Evolutionary conservation across 495 filamentous ascomycete genomes (phyloP).

Genomic region (Xylaria palmicola): DNA sequence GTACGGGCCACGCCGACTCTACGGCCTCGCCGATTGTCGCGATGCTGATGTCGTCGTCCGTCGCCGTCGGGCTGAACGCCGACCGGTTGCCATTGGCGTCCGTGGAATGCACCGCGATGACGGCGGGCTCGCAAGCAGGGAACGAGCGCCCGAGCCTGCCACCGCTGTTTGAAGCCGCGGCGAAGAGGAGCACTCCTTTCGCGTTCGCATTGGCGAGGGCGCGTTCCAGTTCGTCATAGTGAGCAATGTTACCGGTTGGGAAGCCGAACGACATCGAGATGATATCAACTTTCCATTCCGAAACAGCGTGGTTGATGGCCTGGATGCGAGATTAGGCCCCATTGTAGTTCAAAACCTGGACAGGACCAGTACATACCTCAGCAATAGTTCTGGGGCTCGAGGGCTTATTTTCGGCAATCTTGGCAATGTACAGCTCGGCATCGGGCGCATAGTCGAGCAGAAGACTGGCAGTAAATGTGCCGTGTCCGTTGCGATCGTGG

Average conservation of each 20-base stretch:
- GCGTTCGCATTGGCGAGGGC: slow-evolving; percentile 13
- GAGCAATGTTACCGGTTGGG: not conserved
- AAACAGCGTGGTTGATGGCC: slow-evolving; percentile 17
- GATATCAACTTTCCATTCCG: slow-evolving; percentile 20
- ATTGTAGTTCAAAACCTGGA: not conserved
- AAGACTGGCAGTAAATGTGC: not conserved
- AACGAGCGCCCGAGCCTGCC: not conserved
- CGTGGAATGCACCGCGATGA: slow-evolving; percentile 17
- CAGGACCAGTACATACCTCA: slow-evolving; percentile 3
- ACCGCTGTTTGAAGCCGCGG: slow-evolving; percentile 21
- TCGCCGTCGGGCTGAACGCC: slow-evolving; percentile 12
- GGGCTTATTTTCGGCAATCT: slow-evolving; percentile 7
- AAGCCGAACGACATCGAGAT: slow-evolving; percentile 26
- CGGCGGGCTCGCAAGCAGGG: slow-evolving; percentile 8
- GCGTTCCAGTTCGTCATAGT: slow-evolving; percentile 1
- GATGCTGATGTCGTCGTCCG: not conserved
- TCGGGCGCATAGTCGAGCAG: slow-evolving; percentile 15
- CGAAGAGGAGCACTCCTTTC: slow-evolving; percentile 16
- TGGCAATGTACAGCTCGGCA: slow-evolving; percentile 17
- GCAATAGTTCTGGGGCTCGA: slow-evolving; percentile 2
- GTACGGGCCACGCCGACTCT: slow-evolving; percentile 11
- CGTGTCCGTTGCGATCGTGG: slow-evolving; percentile 4
- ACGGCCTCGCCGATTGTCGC: slow-evolving; percentile 16
- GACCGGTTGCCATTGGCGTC: slow-evolving; percentile 9
- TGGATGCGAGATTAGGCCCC: not conserved